These are phyloP conservation scores for Aspergillus fumigatus DNA, from an alignment of 2,329 filamentous ascomycete genomes.

Conservation along the genomic window DNA sequence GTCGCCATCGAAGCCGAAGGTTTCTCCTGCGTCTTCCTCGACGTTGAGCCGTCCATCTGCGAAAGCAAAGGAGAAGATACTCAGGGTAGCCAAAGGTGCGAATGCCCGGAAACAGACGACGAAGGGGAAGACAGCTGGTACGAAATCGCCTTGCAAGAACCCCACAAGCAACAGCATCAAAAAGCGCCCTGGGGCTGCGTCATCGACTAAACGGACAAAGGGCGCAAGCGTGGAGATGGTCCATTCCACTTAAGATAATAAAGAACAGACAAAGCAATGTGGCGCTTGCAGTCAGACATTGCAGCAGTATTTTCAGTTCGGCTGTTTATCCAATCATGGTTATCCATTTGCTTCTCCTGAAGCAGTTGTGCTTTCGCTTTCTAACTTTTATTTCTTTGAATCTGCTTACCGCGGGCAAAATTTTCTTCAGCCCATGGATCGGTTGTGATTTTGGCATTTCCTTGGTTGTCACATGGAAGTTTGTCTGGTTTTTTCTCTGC, in stretches of 20 bases:
- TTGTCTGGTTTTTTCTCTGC: not conserved
- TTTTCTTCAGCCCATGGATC: not conserved
- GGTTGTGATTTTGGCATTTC: not conserved
- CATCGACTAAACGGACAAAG: slow-evolving; percentile 1
- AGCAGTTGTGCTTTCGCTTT: not conserved
- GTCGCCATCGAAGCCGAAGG: slow-evolving; percentile 11
- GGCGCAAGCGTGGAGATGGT: not conserved
- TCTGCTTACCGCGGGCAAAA: not conserved
- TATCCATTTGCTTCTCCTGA: not conserved
- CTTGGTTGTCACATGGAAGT: not conserved
- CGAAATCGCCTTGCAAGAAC: slow-evolving; percentile 8
- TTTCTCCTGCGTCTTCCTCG: slow-evolving; percentile 13
- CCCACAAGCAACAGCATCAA: slow-evolving; percentile 3
- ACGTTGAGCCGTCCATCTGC: slow-evolving; percentile 26
- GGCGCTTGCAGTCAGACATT: not conserved
- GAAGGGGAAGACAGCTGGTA: slow-evolving; percentile 9
- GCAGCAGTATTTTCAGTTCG: not conserved
- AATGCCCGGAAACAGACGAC: slow-evolving; percentile 10
- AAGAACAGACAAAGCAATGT: not conserved
- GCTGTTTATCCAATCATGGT: not conserved
- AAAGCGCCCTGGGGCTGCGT: not conserved
- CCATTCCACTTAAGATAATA: not conserved
- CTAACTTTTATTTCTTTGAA: not conserved
- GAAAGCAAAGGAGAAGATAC: slow-evolving; percentile 27
- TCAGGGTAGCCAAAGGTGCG: slow-evolving; percentile 21